Percentiles rank a stretch among this genome's conserved stretches.
These are phyloP conservation scores for Plasmopara viticola DNA, from an alignment of 352 stramenopile species.

Conservation along the genomic window DNA sequence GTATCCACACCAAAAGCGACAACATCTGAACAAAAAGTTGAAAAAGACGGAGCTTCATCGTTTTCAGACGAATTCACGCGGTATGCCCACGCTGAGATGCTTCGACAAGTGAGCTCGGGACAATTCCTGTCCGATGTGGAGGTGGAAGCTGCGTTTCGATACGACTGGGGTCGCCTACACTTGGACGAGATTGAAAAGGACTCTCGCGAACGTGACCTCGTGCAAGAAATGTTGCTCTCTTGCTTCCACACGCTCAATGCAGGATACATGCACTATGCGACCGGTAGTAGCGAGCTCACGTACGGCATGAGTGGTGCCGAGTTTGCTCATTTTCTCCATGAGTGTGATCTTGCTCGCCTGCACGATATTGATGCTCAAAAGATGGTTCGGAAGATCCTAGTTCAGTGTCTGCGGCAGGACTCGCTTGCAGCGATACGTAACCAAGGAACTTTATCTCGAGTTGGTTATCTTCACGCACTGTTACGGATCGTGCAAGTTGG, in stretches of 20 bases:
- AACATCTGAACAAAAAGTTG: conserved; percentile 19
- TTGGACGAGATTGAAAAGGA: conserved; percentile 43
- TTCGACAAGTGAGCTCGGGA: conserved; percentile 69
- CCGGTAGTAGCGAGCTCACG: conserved; percentile 48
- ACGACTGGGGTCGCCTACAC: conserved; percentile 58
- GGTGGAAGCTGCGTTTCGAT: conserved; percentile 72
- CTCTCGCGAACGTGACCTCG: conserved; percentile 21
- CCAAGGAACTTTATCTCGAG: conserved; percentile 48
- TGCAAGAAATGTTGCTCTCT: conserved; percentile 53
- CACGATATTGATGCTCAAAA: conserved; percentile 45
- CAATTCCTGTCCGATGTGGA: conserved; percentile 79
- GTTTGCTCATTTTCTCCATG: conserved; percentile 70
- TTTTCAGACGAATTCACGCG: conserved; percentile 47
- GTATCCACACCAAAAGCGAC: conserved; percentile 1
- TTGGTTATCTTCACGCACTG: conserved; percentile 64
- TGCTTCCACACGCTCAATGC: conserved; percentile 50
- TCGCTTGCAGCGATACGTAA: conserved; percentile 45
- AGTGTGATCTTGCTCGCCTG: conserved; percentile 41
- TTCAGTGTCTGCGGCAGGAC: conserved; percentile 32
- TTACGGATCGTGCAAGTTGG: conserved; percentile 32
- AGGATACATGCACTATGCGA: conserved; percentile 73
- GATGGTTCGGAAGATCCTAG: conserved; percentile 19
- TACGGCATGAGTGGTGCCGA: conserved; percentile 68
- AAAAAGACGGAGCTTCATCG: conserved; percentile 10
- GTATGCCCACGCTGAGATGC: conserved; percentile 60